These are phyloP conservation scores for Ceratocystiopsis brevicomis DNA, from an alignment of 2,329 filamentous ascomycete genomes.

Conservation along the genomic window DNA sequence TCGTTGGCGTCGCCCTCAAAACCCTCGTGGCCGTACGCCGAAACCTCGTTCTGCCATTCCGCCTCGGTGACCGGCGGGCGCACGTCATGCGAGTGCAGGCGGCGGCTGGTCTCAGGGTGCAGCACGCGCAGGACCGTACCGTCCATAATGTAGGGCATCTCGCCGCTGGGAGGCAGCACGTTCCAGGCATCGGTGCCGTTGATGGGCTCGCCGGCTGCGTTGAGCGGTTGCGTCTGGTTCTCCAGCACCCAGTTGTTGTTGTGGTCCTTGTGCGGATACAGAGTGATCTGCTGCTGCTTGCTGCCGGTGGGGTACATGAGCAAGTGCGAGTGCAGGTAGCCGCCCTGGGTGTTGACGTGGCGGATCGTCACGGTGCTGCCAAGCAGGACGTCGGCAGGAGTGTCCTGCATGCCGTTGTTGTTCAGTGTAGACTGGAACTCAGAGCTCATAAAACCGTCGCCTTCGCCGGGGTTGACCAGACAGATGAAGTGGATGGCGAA, in stretches of 20 bases:
- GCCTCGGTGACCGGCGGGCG: conserved; percentile 70
- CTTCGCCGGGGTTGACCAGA: conserved; percentile 85
- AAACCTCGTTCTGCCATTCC: conserved; percentile 92
- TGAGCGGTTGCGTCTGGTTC: conserved; percentile 85
- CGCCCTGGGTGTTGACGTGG: conserved; percentile 93
- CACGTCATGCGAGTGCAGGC: conserved; percentile 90
- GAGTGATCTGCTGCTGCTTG: conserved; percentile 95
- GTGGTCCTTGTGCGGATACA: conserved; percentile 97
- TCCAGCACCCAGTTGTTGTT: conserved; percentile 92
- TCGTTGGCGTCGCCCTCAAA: conserved; percentile 96
- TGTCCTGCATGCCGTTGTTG: conserved; percentile 89
- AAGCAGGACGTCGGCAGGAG: conserved; percentile 76
- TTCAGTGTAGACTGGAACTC: conserved; percentile 97
- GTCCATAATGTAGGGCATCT: conserved; percentile 49
- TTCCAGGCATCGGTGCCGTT: conserved; percentile 77
- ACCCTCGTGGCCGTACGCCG: conserved; percentile 90
- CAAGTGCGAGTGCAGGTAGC: conserved; percentile 88
- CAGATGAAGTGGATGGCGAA: conserved; percentile 93
- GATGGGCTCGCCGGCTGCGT: conserved; percentile 54
- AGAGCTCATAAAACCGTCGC: conserved; percentile 98
- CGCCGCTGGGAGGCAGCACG: conserved; percentile 32
- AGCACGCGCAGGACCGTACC: conserved; percentile 69
- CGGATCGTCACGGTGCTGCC: conserved; percentile 74
- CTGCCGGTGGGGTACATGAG: conserved; percentile 96
- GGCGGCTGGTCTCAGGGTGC: conserved; percentile 65